Conservation (phyloP, 176 grass and related monocot species). For the Phragmites australis region DNA sequence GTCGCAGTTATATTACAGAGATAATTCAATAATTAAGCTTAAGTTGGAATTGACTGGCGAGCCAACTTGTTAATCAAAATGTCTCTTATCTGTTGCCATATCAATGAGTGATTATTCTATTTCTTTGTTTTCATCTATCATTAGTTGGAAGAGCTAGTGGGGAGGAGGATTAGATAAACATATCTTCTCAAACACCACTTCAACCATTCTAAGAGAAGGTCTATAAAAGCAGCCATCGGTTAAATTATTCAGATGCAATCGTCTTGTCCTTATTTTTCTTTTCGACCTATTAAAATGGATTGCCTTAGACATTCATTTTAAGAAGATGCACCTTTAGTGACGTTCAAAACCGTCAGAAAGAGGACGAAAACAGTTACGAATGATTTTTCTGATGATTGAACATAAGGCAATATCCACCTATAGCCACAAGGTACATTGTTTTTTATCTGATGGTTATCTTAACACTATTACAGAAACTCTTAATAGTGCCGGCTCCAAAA, state of each 20-base stretch:
- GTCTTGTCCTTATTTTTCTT: background rate
- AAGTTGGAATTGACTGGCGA: background rate
- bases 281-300: background rate
- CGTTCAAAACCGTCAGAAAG: too few species aligned
- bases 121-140: background rate
- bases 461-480: too few species aligned
- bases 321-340: too few species aligned
- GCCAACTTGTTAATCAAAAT: background rate
- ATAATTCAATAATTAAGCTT: background rate
- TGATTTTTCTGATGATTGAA: too few species aligned
- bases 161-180: background rate
- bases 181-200: conserved; percentile 15
- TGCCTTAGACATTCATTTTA: background rate
- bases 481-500: too few species aligned
- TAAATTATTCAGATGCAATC: too few species aligned
- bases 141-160: background rate
- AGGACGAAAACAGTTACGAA: too few species aligned
- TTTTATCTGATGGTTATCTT: too few species aligned
- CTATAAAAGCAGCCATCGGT: background rate
- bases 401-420: too few species aligned
- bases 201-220: background rate
- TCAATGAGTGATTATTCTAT: background rate
- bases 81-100: background rate
- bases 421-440: too few species aligned
- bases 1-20: background rate